These are phyloP conservation scores for Gossypium ekmanianum DNA, from an alignment of 345 rosid species.

Conservation along the genomic window DNA sequence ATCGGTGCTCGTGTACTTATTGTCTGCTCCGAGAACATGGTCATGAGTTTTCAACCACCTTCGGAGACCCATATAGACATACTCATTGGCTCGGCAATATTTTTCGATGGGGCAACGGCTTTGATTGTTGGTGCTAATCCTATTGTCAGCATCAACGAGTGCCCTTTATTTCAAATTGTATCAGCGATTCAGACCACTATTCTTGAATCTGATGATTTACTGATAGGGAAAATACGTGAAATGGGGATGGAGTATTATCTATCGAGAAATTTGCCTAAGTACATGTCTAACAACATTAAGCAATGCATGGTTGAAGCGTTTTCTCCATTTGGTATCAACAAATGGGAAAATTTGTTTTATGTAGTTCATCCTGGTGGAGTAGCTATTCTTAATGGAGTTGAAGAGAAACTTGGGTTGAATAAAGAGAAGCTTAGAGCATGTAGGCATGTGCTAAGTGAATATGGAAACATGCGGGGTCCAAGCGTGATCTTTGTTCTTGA, in stretches of 20 bases:
- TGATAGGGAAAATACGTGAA: conserved; percentile 69
- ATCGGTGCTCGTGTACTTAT: conserved; percentile 57
- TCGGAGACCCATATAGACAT: conserved; percentile 56
- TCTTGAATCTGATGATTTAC: conserved; percentile 65
- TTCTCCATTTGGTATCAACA: conserved; percentile 52
- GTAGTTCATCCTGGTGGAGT: no score
- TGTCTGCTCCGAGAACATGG: conserved; percentile 67
- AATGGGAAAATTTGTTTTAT: conserved; percentile 53
- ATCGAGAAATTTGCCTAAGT: conserved; percentile 55
- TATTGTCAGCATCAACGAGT: conserved; percentile 29
- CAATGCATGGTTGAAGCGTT: conserved; percentile 57
- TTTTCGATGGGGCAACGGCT: conserved; percentile 66
- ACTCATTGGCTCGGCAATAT: conserved; percentile 68
- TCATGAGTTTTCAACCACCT: conserved; percentile 71
- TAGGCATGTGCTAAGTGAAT: conserved; percentile 57
- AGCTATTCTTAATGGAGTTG: no score
- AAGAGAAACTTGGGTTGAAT: no score
- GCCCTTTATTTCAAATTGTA: conserved; percentile 19
- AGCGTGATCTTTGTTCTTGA: conserved; percentile 67
- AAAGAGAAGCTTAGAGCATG: conserved; percentile 27
- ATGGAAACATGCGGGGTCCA: conserved; percentile 78
- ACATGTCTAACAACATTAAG: conserved; percentile 59
- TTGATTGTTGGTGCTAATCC: conserved; percentile 63
- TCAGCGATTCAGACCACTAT: conserved; percentile 58
- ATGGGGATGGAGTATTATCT: conserved; percentile 19